Base-by-base conservation (phyloP, 2,329 filamentous ascomycete species). In the Clarireedia monteithiana region DNA sequence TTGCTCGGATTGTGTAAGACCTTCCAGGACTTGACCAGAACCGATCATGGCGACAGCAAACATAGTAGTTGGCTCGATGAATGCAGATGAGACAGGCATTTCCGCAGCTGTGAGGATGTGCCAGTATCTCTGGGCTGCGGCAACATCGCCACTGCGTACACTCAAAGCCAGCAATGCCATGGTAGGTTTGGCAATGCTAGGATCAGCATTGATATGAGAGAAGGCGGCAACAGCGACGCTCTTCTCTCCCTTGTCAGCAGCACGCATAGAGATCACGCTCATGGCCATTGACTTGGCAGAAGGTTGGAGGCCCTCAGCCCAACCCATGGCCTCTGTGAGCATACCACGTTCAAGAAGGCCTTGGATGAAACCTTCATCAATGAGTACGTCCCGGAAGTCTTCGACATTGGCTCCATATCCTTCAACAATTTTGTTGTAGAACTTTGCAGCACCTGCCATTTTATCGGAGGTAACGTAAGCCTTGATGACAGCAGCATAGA, bases 401-500 rank as follows among this genome's bases (percentile, higher is more conserved):
- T 75, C 73, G 52, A 82, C 77, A 27, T 82, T 78, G 23, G 77
- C 77, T 26, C 77, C 79, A 58, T 81, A 85, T 68, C 77, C 78
- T 23, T 79, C 74, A 15, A 88, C 78, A 58, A 99, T 86, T 70
- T 86, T 91, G 63, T 87, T 78, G 69, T 94, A 86, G 70, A 99
- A 97, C 67, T 87, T 89, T 71, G 88, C 79, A 40, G 89, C 94
- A 40, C 89, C 89, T 42, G 89, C 85, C 38, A 86, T 73, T 72
- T 92, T 89, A 65, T 89, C 88, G 59, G 86, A 91, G 45, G 85
- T 77, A 55, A 95, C 81, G 67, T 97, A 97, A 1, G 91, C 91
- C 64, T 89, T 89, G 72, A 97, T 86, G 53, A 99, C 77, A n/a
- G 92, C 81, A 24, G 91, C 90, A 68, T 99, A 97, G 6, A 97